A percentile compares a stretch with the other conserved stretches of the same genome.
Conservation (phyloP, 129 eudicot genomes). For the Saussurea involucrata region DNA sequence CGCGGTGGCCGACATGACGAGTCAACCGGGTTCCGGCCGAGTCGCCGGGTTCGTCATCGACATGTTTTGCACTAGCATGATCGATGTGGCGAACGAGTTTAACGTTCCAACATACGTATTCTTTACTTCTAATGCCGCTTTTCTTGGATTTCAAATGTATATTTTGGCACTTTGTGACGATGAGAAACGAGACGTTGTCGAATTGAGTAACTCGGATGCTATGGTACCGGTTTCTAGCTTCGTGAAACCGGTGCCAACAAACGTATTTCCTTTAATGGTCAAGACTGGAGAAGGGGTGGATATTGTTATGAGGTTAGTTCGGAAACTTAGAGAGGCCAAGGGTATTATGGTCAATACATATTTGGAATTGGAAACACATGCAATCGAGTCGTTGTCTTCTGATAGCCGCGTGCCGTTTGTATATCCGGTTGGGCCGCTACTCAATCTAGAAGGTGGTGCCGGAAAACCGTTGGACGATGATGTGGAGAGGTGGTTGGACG, state of each 20-base stretch:
- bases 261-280: not conserved
- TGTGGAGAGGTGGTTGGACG: slow-evolving; percentile 25
- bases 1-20: not conserved
- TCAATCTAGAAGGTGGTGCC: slow-evolving; percentile 18
- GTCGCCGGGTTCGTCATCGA: slow-evolving; percentile 29
- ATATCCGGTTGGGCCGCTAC: slow-evolving; percentile 39
- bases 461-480: not conserved
- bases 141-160: slow-evolving; percentile 23
- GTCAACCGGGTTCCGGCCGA: not conserved
- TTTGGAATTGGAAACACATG: slow-evolving; percentile 16
- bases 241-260: not conserved
- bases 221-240: not conserved
- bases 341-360: slow-evolving; percentile 28
- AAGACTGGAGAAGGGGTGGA: not conserved
- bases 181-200: not conserved
- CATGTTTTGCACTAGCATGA: slow-evolving; percentile 32
- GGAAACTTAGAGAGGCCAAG: slow-evolving; percentile 7
- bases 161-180: slow-evolving; percentile 7
- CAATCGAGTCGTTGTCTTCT: slow-evolving; percentile 9
- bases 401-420: slow-evolving; percentile 16
- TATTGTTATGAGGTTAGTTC: not conserved
- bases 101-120: slow-evolving; percentile 30
- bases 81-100: slow-evolving; percentile 40
- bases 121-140: slow-evolving; percentile 32
- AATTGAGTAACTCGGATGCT: not conserved